A percentile compares a stretch with the other conserved stretches of the same genome.
Evolutionary conservation across 1,139 yeast genomes (phyloP).

Genomic region (Wickerhamomyces sp.): DNA sequence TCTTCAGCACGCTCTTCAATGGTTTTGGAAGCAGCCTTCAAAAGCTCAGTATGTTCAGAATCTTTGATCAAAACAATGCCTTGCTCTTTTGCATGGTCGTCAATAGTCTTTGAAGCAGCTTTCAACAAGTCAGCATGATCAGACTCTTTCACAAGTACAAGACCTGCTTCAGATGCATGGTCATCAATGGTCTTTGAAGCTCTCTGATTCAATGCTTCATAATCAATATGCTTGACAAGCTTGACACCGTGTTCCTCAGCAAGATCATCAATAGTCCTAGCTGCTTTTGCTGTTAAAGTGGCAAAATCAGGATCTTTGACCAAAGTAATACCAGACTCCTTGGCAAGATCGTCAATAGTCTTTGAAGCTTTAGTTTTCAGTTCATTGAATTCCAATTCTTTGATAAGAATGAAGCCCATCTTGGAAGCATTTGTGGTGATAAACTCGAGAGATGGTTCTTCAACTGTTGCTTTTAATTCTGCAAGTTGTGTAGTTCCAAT

Average conservation of each 20-base stretch:
- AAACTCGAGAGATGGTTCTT: constrained; percentile 19
- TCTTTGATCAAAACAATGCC: constrained; percentile 27
- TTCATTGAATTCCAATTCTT: constrained; percentile 13
- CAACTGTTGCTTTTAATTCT: constrained; percentile 12
- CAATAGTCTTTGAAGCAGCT: constrained; percentile 27
- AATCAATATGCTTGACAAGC: constrained; percentile 23
- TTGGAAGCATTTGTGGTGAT: constrained; percentile 9
- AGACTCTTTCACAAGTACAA: constrained; percentile 24
- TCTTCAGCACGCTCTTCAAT: constrained; percentile 19
- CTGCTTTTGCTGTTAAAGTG: constrained; percentile 10
- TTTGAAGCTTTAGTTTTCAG: constrained; percentile 16
- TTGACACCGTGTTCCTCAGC: constrained; percentile 24
- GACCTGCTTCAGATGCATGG: constrained; percentile 21
- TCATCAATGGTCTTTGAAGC: constrained; percentile 26
- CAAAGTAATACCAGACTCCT: neutral
- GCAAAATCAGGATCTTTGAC: constrained; percentile 8
- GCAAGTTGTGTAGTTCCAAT: constrained; percentile 5
- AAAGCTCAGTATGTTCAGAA: constrained; percentile 25
- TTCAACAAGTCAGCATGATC: constrained; percentile 26
- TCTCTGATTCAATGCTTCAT: constrained; percentile 24
- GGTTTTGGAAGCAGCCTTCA: constrained; percentile 17
- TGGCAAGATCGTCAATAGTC: constrained; percentile 25
- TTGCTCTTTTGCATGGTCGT: constrained; percentile 6
- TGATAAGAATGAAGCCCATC: neutral
- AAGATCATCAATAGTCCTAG: constrained; percentile 6